Evolutionary conservation across 1,284 basidiomycete species (phyloP).

Genomic region (Pseudozyma sp.): DNA sequence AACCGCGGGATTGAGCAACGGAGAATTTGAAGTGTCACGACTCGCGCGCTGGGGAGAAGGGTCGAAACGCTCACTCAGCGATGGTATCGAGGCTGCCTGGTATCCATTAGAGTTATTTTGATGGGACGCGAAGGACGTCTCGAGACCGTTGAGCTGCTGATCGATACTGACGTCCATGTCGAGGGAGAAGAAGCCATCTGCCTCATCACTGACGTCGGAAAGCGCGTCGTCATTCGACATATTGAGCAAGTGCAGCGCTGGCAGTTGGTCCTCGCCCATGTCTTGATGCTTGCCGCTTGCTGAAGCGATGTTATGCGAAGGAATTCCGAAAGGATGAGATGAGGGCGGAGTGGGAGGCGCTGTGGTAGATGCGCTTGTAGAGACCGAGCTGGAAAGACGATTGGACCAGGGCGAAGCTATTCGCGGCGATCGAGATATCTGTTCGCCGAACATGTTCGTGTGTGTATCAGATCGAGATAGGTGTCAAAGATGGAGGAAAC

Average conservation of each 20-base stretch:
- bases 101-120: not conserved
- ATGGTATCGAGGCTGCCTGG: not conserved
- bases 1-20: slow-evolving; percentile 18
- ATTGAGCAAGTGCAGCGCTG: slow-evolving; percentile 40
- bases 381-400: slow-evolving; percentile 42
- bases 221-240: slow-evolving; percentile 37
- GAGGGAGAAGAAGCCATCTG: slow-evolving; percentile 57
- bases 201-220: slow-evolving; percentile 42
- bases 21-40: slow-evolving; percentile 9
- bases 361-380: slow-evolving; percentile 39
- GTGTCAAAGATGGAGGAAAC: not conserved
- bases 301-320: not conserved
- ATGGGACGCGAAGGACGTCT: not conserved
- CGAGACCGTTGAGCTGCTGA: slow-evolving; percentile 25
- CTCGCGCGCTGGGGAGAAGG: slow-evolving; percentile 9
- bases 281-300: slow-evolving; percentile 5
- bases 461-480: not conserved
- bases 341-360: slow-evolving; percentile 38
- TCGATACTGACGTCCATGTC: slow-evolving; percentile 58
- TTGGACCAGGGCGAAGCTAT: slow-evolving; percentile 40
- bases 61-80: slow-evolving; percentile 14
- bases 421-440: slow-evolving; percentile 27
- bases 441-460: slow-evolving; percentile 41
- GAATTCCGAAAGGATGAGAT: not conserved
- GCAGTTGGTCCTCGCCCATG: slow-evolving; percentile 11